Conservation (phyloP, 1,284 basidiomycete species). For the Ceratorhiza oryzae-sativae region DNA sequence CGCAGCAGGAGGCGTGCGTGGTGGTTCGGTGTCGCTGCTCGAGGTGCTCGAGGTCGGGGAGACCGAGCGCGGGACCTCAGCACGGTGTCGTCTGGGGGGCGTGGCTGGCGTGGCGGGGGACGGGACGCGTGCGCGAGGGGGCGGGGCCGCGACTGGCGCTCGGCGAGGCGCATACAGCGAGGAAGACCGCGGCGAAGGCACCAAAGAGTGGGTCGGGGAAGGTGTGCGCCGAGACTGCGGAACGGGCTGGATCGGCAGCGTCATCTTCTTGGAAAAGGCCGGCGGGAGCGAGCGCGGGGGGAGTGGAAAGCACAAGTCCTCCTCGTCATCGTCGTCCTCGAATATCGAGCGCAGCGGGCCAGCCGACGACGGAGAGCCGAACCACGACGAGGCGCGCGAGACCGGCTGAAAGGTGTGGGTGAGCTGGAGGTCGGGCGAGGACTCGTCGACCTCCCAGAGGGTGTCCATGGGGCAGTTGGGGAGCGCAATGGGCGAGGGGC, state of each 20-base stretch:
- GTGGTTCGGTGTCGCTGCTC: conserved; percentile 27
- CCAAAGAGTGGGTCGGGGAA: background rate
- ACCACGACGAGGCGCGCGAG: background rate
- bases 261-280: background rate
- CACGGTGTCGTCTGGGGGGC: background rate
- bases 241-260: conserved; percentile 2
- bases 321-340: conserved; percentile 21
- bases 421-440: background rate
- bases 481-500: conserved; percentile 12
- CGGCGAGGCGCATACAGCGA: background rate
- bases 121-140: background rate
- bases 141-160: background rate
- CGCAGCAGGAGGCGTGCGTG: conserved; percentile 8
- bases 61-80: conserved; percentile 4
- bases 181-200: background rate
- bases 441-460: conserved; percentile 36
- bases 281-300: conserved; percentile 3
- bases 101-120: background rate
- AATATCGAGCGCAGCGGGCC: conserved; percentile 6
- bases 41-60: conserved; percentile 33
- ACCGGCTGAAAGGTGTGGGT: background rate
- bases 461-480: conserved; percentile 32
- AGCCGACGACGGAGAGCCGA: background rate
- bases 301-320: background rate
- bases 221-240: background rate